These are phyloP conservation scores for Smallanthus sonchifolius DNA, from an alignment of 129 eudicot species.

Conservation along the genomic window DNA sequence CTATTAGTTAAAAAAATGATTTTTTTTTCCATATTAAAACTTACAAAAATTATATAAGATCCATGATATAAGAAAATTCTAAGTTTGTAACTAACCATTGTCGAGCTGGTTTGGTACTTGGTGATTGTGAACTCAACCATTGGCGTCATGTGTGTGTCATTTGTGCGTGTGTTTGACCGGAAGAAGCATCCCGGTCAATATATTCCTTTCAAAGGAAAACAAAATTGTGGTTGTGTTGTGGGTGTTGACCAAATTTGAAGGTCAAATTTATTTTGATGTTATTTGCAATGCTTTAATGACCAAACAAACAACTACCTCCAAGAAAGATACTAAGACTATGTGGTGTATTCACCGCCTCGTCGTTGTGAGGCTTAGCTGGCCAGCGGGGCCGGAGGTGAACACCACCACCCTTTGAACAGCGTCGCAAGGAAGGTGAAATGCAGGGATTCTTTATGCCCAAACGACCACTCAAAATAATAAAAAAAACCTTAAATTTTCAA, in stretches of 20 bases:
- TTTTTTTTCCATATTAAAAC: too few species aligned
- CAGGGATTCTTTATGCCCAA: too few species aligned
- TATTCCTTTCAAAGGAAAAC: not conserved
- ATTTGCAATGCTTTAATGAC: not conserved
- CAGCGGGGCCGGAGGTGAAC: too few species aligned
- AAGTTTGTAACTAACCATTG: not conserved
- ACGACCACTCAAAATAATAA: too few species aligned
- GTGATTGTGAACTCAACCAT: not conserved
- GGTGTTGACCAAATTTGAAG: not conserved
- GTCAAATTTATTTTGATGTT: not conserved
- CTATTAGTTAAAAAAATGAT: too few species aligned
- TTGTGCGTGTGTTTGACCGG: not conserved
- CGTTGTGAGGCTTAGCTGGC: too few species aligned
- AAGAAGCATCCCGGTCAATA: not conserved
- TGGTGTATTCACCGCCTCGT: not conserved
- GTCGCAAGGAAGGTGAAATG: too few species aligned
- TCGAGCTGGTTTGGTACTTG: not conserved
- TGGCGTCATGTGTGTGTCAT: conserved; percentile 1
- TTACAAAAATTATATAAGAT: too few species aligned
- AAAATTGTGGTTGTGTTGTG: not conserved
- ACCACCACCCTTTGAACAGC: too few species aligned
- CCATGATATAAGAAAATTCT: too few species aligned
- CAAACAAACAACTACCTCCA: not conserved
- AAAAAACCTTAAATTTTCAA: too few species aligned
- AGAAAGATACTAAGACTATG: not conserved